phyloP scores from a whole-genome alignment of 768 basidiomycete genomes.

The Auriculariales sp. region DNA sequence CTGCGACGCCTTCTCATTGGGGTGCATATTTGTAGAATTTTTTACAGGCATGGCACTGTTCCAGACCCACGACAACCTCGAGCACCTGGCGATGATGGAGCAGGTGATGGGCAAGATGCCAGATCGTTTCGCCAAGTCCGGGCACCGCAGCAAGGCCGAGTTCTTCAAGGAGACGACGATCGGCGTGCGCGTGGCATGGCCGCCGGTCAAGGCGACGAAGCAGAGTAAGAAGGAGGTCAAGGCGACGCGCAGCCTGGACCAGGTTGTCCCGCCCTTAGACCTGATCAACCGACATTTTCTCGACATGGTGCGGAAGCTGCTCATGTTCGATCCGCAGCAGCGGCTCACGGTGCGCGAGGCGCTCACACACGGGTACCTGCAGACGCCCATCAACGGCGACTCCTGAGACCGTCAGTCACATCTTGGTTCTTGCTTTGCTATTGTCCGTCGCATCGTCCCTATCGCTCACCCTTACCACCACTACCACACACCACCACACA shows the following conservation, averaged over 20 bases:
- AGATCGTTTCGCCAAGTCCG: conserved; percentile 61
- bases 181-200: conserved; percentile 77
- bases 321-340: conserved; percentile 80
- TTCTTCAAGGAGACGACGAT: conserved; percentile 70
- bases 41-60: conserved; percentile 96
- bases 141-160: conserved; percentile 72
- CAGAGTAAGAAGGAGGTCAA: conserved; percentile 92
- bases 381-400: conserved; percentile 10
- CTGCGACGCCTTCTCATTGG: conserved; percentile 95
- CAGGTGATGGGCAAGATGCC: conserved; percentile 98
- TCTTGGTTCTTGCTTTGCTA: no score
- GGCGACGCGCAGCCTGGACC: conserved; percentile 74
- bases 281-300: conserved; percentile 65
- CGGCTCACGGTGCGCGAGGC: conserved; percentile 83
- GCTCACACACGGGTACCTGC: conserved; percentile 77
- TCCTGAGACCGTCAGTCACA: no score
- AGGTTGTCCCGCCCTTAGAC: conserved; percentile 72
- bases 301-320: conserved; percentile 74
- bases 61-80: conserved; percentile 97
- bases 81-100: conserved; percentile 99
- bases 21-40: conserved; percentile 97
- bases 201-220: conserved; percentile 71
- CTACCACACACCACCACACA: no score
- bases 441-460: no score
- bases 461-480: no score